Conservation (phyloP, 2,329 filamentous ascomycete genomes). For the Scytalidium lignicola region DNA sequence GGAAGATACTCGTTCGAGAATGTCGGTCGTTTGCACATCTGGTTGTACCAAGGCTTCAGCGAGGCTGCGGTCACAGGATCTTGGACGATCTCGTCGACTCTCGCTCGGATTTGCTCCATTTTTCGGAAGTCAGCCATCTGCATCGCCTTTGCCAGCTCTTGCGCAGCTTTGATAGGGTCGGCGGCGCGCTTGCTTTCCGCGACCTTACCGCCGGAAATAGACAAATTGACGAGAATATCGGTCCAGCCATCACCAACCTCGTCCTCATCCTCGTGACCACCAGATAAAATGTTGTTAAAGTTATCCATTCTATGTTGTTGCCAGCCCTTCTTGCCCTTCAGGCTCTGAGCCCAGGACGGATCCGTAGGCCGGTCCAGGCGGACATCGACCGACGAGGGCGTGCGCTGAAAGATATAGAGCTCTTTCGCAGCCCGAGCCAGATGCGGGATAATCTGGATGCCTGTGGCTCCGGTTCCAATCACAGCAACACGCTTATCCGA, state of each 20-base stretch:
- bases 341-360: constrained; percentile 15
- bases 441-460: constrained; percentile 26
- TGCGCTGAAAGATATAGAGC: constrained; percentile 51
- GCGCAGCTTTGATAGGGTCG: too few relatives aligned
- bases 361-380: constrained; percentile 37
- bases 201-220: too few relatives aligned
- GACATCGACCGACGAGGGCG: constrained; percentile 38
- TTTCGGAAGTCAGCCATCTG: constrained; percentile 10
- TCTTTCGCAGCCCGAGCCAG: constrained; percentile 43
- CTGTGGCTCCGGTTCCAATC: constrained; percentile 23
- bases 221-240: constrained; percentile 20
- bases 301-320: constrained; percentile 42
- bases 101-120: constrained; percentile 39
- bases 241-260: constrained; percentile 46
- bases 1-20: constrained; percentile 57
- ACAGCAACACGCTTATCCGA: constrained; percentile 20
- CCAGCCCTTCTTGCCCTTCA: too few relatives aligned
- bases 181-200: too few relatives aligned
- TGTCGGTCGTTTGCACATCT: constrained; percentile 58
- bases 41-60: constrained; percentile 55
- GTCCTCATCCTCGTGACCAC: constrained; percentile 29
- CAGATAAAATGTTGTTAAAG: constrained; percentile 33
- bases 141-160: too few relatives aligned
- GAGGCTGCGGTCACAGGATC: constrained; percentile 44
- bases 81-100: constrained; percentile 44